phyloP scores from a whole-genome alignment of 768 basidiomycete species.

The Mycena alexandri region DNA sequence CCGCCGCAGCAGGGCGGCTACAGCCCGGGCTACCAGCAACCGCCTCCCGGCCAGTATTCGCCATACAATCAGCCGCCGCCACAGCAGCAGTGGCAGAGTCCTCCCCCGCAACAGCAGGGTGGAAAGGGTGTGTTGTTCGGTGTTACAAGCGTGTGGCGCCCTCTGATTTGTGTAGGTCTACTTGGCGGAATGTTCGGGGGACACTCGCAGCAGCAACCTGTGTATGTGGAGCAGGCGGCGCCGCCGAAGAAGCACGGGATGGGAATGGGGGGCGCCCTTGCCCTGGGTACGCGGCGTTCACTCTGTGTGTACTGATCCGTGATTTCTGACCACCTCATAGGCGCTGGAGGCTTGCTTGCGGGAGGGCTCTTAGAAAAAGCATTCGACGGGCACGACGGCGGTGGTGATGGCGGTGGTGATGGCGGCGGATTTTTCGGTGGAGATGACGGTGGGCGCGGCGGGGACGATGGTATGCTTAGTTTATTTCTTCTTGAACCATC shows the following conservation, averaged over 20 bases:
- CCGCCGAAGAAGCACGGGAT: slow-evolving; percentile 61
- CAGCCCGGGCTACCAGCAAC: slow-evolving; percentile 31
- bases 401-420: slow-evolving; percentile 4
- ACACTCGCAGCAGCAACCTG: slow-evolving; percentile 44
- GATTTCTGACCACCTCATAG: slow-evolving; percentile 44
- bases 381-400: slow-evolving; percentile 50
- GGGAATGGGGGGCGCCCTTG: slow-evolving; percentile 62
- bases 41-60: slow-evolving; percentile 36
- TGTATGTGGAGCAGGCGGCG: slow-evolving; percentile 48
- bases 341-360: slow-evolving; percentile 75
- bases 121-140: slow-evolving; percentile 34
- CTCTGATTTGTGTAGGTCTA: slow-evolving; percentile 26
- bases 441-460: slow-evolving; percentile 42
- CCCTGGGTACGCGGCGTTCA: slow-evolving; percentile 55
- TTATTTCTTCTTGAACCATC: background rate
- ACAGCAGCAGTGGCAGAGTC: slow-evolving; percentile 43
- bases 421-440: slow-evolving; percentile 31
- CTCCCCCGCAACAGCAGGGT: slow-evolving; percentile 38
- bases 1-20: slow-evolving; percentile 42
- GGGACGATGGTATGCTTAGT: slow-evolving; percentile 27
- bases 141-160: slow-evolving; percentile 26
- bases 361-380: slow-evolving; percentile 68
- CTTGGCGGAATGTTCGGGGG: slow-evolving; percentile 40
- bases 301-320: slow-evolving; percentile 16
- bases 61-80: slow-evolving; percentile 44